Base-by-base conservation (phyloP, 1,284 basidiomycete species). In the Ustilago tritici region DNA sequence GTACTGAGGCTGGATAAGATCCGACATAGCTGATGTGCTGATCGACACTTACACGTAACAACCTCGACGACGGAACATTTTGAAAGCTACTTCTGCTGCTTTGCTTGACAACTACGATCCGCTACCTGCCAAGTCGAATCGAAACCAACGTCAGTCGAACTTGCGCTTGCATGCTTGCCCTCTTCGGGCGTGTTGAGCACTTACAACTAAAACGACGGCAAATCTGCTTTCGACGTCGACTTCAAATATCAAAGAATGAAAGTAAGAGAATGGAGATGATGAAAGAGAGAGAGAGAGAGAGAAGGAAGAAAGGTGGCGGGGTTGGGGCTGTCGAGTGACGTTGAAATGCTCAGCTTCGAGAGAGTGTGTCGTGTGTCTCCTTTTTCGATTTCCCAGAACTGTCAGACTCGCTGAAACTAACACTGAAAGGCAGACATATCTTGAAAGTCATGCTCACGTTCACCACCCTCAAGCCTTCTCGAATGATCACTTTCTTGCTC, bases 41-140 rank as follows among this genome's bases (percentile, higher is more conserved):
- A 46, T 7, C 14, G 40, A 17, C 12, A 46, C 43, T 46, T 46
- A 46, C 43, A 50, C 49, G 49, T 50, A 50, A 50, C 49, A 50
- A 31, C 49, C 49, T 31, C 49, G 49, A 50, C 49, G 49, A 50
- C 49, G 49, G 49, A 50, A 50, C 49, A 50, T 50, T 50, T 50
- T 49, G 46, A n/a, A 41, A 17, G 41, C n/a, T 15, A 46, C 41
- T 50, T 8, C 49, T 50, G 31, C 49, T 50, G 15, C 49, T 50
- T 10, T 17, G 38, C 38, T 40, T 40, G 31, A 32, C 49, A 31
- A 50, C 49, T 50, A 50, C 49, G 49, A 23, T 32, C 49, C 49
- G 49, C 49, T 50, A 50, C 49, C 49, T 50, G 28, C 6, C 10
- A 17, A 11, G 38, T 40, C 2, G 11, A 6, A 40, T 11, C 2